Conservation (phyloP, 73 alveolate genomes). For the Durusdinium trenchii region DNA sequence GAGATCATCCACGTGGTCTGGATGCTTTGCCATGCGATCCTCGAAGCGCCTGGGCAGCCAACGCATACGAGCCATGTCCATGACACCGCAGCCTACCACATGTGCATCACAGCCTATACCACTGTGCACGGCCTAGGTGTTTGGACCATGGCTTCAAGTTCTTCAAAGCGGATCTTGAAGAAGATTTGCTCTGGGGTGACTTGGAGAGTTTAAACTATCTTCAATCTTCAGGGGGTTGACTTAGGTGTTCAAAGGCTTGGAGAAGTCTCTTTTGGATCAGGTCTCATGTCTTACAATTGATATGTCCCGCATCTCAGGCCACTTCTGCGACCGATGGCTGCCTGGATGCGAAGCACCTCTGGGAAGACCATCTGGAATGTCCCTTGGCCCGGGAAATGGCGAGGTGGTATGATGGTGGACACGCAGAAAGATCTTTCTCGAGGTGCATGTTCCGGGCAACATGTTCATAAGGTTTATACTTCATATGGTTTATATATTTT, state of each 20-base stretch:
- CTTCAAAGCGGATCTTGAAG: background rate
- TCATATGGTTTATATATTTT: background rate
- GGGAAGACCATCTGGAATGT: background rate
- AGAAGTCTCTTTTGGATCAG: no score
- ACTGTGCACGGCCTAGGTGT: background rate
- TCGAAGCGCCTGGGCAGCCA: no score
- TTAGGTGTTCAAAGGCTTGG: background rate
- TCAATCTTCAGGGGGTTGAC: background rate
- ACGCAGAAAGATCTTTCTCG: conserved; percentile 4
- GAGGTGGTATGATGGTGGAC: background rate
- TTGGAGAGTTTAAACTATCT: background rate
- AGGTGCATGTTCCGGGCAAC: background rate
- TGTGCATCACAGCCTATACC: no score
- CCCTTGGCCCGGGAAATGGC: background rate
- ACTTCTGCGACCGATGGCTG: conserved; percentile 46
- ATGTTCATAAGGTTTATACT: background rate
- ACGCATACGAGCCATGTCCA: no score
- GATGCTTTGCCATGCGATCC: no score
- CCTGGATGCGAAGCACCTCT: background rate
- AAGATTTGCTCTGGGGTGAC: conserved; percentile 11
- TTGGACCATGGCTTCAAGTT: background rate
- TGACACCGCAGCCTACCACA: no score
- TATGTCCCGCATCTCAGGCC: no score
- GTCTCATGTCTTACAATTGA: no score
- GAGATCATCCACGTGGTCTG: no score